Conservation (phyloP, 768 basidiomycete species). For the Calocera viscosa region DNA sequence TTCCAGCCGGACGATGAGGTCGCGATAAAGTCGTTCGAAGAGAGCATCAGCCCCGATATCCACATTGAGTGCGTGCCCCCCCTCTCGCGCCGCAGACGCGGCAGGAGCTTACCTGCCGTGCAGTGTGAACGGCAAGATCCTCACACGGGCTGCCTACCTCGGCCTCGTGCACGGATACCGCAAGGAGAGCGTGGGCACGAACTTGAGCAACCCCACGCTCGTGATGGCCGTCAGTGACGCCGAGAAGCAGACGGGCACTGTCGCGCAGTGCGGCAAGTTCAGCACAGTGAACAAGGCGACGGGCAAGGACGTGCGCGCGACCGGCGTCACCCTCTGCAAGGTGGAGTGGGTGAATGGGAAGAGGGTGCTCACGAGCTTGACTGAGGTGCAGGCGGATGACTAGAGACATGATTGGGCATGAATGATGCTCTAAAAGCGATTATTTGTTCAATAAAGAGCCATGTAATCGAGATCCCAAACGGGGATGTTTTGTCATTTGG, state of each 20-base stretch:
- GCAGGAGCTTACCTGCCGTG: background rate
- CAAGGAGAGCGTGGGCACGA: background rate
- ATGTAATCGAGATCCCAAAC: no score
- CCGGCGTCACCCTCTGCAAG: background rate
- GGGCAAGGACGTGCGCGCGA: background rate
- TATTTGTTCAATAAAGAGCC: no score
- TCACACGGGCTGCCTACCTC: background rate
- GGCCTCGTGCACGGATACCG: background rate
- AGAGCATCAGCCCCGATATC: background rate
- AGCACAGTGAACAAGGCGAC: background rate
- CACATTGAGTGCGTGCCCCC: background rate
- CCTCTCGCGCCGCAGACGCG: background rate
- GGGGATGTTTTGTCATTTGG: no score
- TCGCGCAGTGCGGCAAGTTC: constrained; percentile 4
- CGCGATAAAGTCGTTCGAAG: background rate
- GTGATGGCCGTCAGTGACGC: background rate
- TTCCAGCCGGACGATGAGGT: background rate
- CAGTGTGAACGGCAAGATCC: background rate
- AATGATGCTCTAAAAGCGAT: no score
- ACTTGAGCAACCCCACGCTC: background rate
- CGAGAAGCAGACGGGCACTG: background rate
- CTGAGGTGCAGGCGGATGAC: background rate
- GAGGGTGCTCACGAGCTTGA: background rate
- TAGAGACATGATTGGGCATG: no score
- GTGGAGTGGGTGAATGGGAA: background rate